phyloP scores from a whole-genome alignment of 305 asterid genomes.

The Fraxinus latifolia region DNA sequence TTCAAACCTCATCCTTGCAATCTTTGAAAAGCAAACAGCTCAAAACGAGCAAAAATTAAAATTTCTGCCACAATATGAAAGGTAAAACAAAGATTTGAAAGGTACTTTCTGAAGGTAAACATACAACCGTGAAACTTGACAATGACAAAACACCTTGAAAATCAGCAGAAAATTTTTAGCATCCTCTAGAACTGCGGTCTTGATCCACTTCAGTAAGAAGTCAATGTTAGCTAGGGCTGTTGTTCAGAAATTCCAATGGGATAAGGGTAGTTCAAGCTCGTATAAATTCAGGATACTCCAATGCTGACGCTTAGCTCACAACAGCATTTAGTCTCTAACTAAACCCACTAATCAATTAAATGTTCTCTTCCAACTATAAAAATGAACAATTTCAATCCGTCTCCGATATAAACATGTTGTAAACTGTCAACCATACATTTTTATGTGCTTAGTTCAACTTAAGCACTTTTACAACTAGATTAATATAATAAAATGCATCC shows the following conservation, averaged over 20 bases:
- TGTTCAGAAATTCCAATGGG: background rate
- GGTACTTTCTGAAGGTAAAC: background rate
- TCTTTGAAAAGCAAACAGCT: background rate
- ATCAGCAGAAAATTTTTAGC: background rate
- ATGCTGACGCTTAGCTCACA: background rate
- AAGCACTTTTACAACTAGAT: background rate
- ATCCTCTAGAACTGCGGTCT: background rate
- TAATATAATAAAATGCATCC: background rate
- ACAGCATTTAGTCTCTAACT: background rate
- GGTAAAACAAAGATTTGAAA: background rate
- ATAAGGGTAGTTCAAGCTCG: background rate
- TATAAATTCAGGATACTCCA: background rate
- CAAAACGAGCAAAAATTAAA: background rate
- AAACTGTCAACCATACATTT: background rate
- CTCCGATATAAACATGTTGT: background rate
- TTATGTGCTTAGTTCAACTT: background rate
- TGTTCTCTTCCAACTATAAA: background rate
- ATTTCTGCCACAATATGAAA: background rate
- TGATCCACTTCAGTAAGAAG: background rate
- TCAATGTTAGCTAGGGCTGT: slow-evolving; percentile 3
- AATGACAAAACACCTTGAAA: background rate
- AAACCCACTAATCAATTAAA: background rate
- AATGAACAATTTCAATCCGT: background rate
- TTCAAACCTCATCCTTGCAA: background rate
- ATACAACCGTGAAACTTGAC: background rate